These are phyloP conservation scores for Fusarium oxysporum DNA, from an alignment of 2,329 filamentous ascomycete genomes.

Conservation along the genomic window DNA sequence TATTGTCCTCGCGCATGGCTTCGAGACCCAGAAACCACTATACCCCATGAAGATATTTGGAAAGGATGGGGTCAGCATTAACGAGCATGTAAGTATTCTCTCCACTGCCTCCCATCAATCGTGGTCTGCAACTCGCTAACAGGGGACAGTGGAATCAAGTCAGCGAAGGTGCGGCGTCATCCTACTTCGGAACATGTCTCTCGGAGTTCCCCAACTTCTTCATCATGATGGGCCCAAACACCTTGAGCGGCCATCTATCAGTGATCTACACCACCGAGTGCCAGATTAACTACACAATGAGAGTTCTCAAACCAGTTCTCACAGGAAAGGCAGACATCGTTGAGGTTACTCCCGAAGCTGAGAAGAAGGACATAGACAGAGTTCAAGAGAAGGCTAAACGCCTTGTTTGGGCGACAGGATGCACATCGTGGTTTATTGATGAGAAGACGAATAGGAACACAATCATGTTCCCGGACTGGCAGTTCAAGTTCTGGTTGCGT, in stretches of 20 bases:
- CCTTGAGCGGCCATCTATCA: conserved; percentile 60
- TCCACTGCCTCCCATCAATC: accelerated
- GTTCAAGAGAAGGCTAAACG: conserved; percentile 56
- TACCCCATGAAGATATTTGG: conserved; percentile 60
- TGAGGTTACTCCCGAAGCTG: conserved; percentile 47
- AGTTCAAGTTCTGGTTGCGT: conserved; percentile 60
- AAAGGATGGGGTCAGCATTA: conserved; percentile 52
- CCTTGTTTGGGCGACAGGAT: conserved; percentile 62
- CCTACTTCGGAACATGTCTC: conserved; percentile 63
- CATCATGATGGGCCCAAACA: conserved; percentile 49
- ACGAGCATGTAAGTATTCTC: conserved; percentile 53
- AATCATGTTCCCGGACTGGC: conserved; percentile 65
- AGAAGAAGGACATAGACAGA: conserved; percentile 44
- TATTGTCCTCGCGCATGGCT: conserved; percentile 62
- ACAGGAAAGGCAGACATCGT: conserved; percentile 42
- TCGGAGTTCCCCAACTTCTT: conserved; percentile 60
- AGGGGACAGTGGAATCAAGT: conserved; percentile 43
- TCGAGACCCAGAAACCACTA: conserved; percentile 59
- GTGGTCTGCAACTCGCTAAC: conserved; percentile 21
- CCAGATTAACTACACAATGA: conserved; percentile 59
- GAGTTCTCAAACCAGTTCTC: conserved; percentile 53
- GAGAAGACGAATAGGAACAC: conserved; percentile 59
- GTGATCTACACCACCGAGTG: conserved; percentile 64
- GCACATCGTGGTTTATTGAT: conserved; percentile 64
- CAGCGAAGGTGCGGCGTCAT: conserved; percentile 45